Conservation (phyloP, 805 yeast genomes). For the Candida cerambycidarum region DNA sequence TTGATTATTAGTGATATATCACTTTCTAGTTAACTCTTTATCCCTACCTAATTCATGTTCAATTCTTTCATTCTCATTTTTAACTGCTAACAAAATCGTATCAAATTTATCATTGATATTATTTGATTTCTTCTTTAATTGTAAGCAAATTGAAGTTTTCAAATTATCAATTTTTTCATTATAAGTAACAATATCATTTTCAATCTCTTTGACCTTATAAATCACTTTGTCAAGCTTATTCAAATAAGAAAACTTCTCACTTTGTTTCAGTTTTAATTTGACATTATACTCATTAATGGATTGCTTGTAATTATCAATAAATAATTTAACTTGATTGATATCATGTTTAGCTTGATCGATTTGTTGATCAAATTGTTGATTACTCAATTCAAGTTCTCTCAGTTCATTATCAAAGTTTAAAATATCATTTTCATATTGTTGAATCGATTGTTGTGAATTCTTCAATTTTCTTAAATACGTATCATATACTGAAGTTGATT, state of each 20-base stretch:
- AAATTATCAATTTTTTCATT: constrained; percentile 26
- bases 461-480: constrained; percentile 33
- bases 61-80: constrained; percentile 12
- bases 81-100: constrained; percentile 31
- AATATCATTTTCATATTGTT: constrained; percentile 39
- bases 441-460: constrained; percentile 39
- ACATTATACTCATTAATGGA: constrained; percentile 21
- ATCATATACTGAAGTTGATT: constrained; percentile 29
- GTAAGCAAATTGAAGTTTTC: constrained; percentile 25
- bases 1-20: too few relatives aligned
- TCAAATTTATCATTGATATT: constrained; percentile 36
- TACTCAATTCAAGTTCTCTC: constrained; percentile 3
- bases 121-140: constrained; percentile 25
- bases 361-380: neutral
- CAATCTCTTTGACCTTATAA: constrained; percentile 23
- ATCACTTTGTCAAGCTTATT: constrained; percentile 26
- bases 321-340: constrained; percentile 23
- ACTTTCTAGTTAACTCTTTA: constrained; percentile 14
- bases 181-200: constrained; percentile 26
- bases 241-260: constrained; percentile 21
- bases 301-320: constrained; percentile 23
- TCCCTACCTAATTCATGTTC: constrained; percentile 4
- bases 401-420: constrained; percentile 9
- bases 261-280: constrained; percentile 22
- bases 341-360: neutral